Conservation (phyloP, 805 yeast species). For the Teunomyces pallodes region DNA sequence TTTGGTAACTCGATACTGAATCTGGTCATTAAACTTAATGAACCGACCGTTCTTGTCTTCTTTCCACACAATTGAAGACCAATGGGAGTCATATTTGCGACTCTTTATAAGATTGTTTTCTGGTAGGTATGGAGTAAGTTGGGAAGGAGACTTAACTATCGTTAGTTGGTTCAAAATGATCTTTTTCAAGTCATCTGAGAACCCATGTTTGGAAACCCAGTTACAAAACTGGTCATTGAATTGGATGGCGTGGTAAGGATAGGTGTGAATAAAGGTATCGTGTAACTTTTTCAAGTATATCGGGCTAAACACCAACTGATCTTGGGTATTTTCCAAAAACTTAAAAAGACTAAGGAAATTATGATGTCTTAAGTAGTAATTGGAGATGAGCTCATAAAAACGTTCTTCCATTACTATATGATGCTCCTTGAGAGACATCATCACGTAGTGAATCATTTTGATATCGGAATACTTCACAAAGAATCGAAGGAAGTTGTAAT, state of each 20-base stretch:
- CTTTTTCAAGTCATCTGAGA: constrained; percentile 12
- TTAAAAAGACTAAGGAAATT: constrained; percentile 28
- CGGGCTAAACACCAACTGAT: constrained; percentile 19
- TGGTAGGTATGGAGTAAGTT: constrained; percentile 24
- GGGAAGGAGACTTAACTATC: constrained; percentile 21
- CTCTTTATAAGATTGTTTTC: constrained; percentile 13
- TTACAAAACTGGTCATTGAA: constrained; percentile 17
- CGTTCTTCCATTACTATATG: constrained; percentile 3
- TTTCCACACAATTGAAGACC: constrained; percentile 20
- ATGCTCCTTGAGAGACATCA: constrained; percentile 19
- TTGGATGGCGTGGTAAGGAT: constrained; percentile 28
- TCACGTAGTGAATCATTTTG: constrained; percentile 24
- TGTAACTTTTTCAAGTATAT: constrained; percentile 23
- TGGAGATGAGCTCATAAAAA: constrained; percentile 23
- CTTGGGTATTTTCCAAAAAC: constrained; percentile 18
- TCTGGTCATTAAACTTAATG: constrained; percentile 20
- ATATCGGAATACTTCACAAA: constrained; percentile 27
- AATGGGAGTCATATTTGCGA: constrained; percentile 24
- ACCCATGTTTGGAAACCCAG: constrained; percentile 16
- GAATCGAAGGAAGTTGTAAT: constrained; percentile 27
- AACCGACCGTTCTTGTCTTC: constrained; percentile 12
- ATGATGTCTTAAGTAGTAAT: constrained; percentile 23
- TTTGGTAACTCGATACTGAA: constrained; percentile 26
- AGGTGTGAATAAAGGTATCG: constrained; percentile 31
- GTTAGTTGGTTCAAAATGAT: constrained; percentile 13